Evolutionary conservation across 2,329 filamentous ascomycete genomes (phyloP), one percentile per base, ranked within the genome.

Genomic region (Polytolypa hystricis): DNA sequence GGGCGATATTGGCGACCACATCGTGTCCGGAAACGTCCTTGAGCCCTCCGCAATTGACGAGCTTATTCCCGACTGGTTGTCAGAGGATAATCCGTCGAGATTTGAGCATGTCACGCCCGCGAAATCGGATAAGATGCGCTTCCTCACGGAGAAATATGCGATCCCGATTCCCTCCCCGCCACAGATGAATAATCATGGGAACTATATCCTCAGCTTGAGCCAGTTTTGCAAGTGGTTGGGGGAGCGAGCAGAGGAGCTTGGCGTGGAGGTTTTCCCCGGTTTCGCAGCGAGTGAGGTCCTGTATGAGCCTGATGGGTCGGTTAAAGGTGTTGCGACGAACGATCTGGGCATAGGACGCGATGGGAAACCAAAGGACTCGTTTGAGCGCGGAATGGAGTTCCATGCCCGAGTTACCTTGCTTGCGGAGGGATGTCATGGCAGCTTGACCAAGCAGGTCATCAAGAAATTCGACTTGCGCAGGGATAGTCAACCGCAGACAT

Each of bases 381-480:
- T 95, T 53, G 87, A 96, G 69, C 75, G 91, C 42, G 91, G 91
- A 42, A 98, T 98, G 91, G 91, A 94, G 64, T 98, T 98, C 57
- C 86, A 94, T 54, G 89, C 91, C 5, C 73, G 82, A 40, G 79
- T 91, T 33, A 98, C 91, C 25, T 70, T 98, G 38, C 86, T 98
- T 41, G 91, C 74, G 9, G 91, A 98, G 65, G 91, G 91, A 9
- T 96, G 89, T 55, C 91, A 98, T 57, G 91, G 91, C 44, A 94
- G 84, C 63, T 62, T 98, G 61, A 89, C 81, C 35, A 98, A 98
- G 69, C 83, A 95, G 62, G 80, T 96, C 37, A 83, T 85, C 49
- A 91, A 87, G 61, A 94, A 93, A 57, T 98, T 85, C 49, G 85
- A 96, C 54, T 67, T 98, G 42, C 76, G 91, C 43, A 72, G 81